Evolutionary conservation across 1,284 basidiomycete species (phyloP).

Genomic region (Cutaneotrichosporon mucoides): DNA sequence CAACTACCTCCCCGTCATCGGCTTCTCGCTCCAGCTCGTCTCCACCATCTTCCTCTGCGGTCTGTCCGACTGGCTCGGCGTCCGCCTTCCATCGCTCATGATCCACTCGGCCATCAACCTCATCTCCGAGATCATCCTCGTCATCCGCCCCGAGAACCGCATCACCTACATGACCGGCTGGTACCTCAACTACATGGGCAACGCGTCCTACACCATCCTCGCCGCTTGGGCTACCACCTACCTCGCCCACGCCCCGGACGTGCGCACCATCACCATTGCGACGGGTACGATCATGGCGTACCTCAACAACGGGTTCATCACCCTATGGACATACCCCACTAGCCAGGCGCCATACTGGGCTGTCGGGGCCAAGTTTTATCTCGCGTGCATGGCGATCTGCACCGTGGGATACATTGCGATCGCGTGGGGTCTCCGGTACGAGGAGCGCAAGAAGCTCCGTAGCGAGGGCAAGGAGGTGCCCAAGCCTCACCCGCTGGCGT

Average conservation of each 20-base stretch:
- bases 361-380: constrained; percentile 17
- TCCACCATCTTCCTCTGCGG: constrained; percentile 5
- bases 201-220: constrained; percentile 5
- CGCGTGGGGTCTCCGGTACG: constrained; percentile 12
- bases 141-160: constrained; percentile 7
- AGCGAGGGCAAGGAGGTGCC: constrained; percentile 7
- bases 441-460: constrained; percentile 11
- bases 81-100: constrained; percentile 12
- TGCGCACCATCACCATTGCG: constrained; percentile 8
- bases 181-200: constrained; percentile 15
- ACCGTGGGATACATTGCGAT: constrained; percentile 9
- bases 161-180: constrained; percentile 9
- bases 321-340: constrained; percentile 14
- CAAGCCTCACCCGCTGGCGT: constrained; percentile 4
- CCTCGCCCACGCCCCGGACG: constrained; percentile 11
- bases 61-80: constrained; percentile 9
- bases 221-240: constrained; percentile 10
- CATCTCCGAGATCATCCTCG: constrained; percentile 11
- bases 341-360: constrained; percentile 13
- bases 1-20: constrained; percentile 14
- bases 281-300: constrained; percentile 16
- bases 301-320: constrained; percentile 13
- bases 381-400: constrained; percentile 11
- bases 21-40: constrained; percentile 7
- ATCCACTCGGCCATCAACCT: constrained; percentile 13